phyloP scores from a whole-genome alignment of 1,284 basidiomycete species.

The Cystobasidiaceae sp. region DNA sequence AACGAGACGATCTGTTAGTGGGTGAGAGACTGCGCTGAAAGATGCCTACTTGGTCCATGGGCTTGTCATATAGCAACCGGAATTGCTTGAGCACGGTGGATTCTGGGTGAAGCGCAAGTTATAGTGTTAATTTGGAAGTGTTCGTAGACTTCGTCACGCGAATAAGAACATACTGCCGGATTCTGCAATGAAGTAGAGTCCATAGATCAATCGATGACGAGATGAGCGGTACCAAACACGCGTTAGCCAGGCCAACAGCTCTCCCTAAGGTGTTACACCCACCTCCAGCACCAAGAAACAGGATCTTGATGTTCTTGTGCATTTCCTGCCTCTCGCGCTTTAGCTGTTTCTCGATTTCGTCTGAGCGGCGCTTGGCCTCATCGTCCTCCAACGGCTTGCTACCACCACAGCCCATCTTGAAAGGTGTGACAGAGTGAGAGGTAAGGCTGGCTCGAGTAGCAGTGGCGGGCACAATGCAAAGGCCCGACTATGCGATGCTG shows the following conservation, averaged over 20 bases:
- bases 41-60: slow-evolving; percentile 57
- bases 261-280: too few relatives aligned
- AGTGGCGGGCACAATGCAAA: too few relatives aligned
- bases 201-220: too few relatives aligned
- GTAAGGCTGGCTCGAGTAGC: too few relatives aligned
- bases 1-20: background rate
- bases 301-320: slow-evolving; percentile 61
- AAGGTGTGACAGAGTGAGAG: too few relatives aligned
- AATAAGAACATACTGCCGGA: slow-evolving; percentile 65
- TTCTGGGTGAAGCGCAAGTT: slow-evolving; percentile 47
- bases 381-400: slow-evolving; percentile 46
- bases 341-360: slow-evolving; percentile 92
- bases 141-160: background rate
- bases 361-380: slow-evolving; percentile 56
- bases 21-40: background rate
- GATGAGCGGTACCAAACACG: too few relatives aligned
- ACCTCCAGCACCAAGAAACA: slow-evolving; percentile 74
- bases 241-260: too few relatives aligned
- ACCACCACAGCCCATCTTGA: slow-evolving; percentile 50
- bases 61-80: slow-evolving; percentile 51
- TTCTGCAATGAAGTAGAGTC: slow-evolving; percentile 50
- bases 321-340: slow-evolving; percentile 80
- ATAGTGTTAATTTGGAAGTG: too few relatives aligned
- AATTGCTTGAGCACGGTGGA: slow-evolving; percentile 95
- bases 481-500: too few relatives aligned